phyloP scores from a whole-genome alignment of 306 rosid species.

The Geum urbanum region DNA sequence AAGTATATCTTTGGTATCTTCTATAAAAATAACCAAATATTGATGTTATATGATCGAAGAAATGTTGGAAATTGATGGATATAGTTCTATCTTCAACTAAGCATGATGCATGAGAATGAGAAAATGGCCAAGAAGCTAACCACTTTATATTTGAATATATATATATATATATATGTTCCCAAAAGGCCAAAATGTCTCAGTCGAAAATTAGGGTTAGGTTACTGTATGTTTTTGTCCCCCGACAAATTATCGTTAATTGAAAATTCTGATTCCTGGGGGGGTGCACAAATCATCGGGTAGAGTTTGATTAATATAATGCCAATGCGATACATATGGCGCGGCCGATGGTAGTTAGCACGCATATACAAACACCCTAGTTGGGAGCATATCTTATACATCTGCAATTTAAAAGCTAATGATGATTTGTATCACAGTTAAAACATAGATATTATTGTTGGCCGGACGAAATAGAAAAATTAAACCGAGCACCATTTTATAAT shows the following conservation, averaged over 20 bases:
- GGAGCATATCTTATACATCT: not conserved
- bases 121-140: not conserved
- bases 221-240: not conserved
- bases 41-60: not conserved
- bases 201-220: not conserved
- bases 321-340: slow-evolving; percentile 2
- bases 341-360: slow-evolving; percentile 2
- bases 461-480: slow-evolving; percentile 12
- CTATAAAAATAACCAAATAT: not conserved
- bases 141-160: not conserved
- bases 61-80: not conserved
- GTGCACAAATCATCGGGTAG: slow-evolving; percentile 2
- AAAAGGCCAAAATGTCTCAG: not conserved
- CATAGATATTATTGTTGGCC: not conserved
- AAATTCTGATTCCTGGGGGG: not conserved
- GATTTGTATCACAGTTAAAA: not conserved
- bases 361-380: not conserved
- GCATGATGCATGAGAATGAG: not conserved
- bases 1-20: slow-evolving; percentile 19
- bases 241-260: not conserved
- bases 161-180: no score
- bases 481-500: not conserved
- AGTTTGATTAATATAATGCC: not conserved
- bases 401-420: not conserved
- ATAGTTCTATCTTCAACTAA: not conserved